phyloP scores from a whole-genome alignment of 2,329 filamentous ascomycete species.

The Talaromyces sp. region DNA sequence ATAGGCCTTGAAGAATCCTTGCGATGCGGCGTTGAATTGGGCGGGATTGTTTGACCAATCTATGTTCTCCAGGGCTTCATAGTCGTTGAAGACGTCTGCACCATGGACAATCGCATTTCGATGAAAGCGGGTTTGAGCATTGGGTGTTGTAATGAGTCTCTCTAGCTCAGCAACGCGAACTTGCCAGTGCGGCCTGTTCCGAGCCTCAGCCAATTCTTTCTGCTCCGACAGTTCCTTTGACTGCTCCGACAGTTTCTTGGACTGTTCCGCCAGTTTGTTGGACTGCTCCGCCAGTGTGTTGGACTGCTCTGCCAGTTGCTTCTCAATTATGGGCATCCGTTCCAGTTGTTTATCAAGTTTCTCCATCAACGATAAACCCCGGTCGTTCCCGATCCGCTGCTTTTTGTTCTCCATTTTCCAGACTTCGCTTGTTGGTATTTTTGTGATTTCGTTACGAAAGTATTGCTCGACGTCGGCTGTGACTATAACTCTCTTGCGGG shows the following conservation, averaged over 20 bases:
- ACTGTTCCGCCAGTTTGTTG: background rate
- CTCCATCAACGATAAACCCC: background rate
- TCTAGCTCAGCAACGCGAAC: background rate
- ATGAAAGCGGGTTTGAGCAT: background rate
- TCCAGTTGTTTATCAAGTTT: conserved; percentile 1
- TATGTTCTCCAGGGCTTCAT: background rate
- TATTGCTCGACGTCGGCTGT: background rate
- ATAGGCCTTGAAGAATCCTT: background rate
- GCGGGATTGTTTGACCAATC: background rate
- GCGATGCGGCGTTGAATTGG: background rate
- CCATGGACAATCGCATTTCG: background rate
- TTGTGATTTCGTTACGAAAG: background rate
- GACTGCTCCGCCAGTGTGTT: background rate
- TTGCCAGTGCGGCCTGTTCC: background rate
- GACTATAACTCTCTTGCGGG: background rate
- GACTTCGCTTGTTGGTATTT: background rate
- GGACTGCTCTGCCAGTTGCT: background rate
- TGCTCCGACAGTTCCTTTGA: background rate
- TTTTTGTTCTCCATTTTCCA: background rate
- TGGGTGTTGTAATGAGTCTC: background rate
- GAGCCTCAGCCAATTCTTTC: background rate
- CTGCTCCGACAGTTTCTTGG: background rate
- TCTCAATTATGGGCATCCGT: background rate
- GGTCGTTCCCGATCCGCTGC: background rate
- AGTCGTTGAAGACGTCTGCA: background rate